Percentiles rank a stretch among this genome's conserved stretches.
Evolutionary conservation across 495 filamentous ascomycete genomes (phyloP).

Genomic region (Mytilinidion resinicola): DNA sequence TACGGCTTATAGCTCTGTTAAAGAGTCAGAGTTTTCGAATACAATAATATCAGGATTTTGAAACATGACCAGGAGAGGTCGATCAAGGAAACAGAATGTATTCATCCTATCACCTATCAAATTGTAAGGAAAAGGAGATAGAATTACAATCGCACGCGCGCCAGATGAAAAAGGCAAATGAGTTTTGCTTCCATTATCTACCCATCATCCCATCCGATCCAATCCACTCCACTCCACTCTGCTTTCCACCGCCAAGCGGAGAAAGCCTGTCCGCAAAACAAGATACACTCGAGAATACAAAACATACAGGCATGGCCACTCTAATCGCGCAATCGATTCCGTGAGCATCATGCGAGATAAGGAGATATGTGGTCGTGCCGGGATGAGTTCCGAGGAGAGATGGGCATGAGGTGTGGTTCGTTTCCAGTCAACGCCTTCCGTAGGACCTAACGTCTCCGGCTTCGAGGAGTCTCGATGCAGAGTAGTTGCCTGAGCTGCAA

Average conservation of each 20-base stretch:
- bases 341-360: constrained; percentile 16
- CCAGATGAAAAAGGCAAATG: neutral
- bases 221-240: neutral
- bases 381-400: too few relatives aligned
- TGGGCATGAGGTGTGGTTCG: too few relatives aligned
- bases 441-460: neutral
- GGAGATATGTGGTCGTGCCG: neutral
- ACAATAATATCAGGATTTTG: too few relatives aligned
- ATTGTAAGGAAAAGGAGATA: neutral
- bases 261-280: constrained; percentile 1
- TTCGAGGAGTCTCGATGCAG: neutral
- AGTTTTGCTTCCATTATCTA: constrained; percentile 7
- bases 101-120: neutral
- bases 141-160: constrained; percentile 2
- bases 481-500: constrained; percentile 5
- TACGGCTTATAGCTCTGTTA: too few relatives aligned
- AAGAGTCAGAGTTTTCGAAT: too few relatives aligned
- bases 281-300: constrained; percentile 22
- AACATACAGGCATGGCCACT: constrained; percentile 19
- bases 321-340: constrained; percentile 12
- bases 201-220: neutral
- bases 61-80: too few relatives aligned
- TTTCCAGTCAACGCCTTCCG: too few relatives aligned
- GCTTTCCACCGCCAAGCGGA: neutral
- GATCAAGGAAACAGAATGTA: neutral